A percentile compares a stretch with the other conserved stretches of the same genome.
phyloP scores from a whole-genome alignment of 495 filamentous ascomycete genomes.

The Neurospora sp. region DNA sequence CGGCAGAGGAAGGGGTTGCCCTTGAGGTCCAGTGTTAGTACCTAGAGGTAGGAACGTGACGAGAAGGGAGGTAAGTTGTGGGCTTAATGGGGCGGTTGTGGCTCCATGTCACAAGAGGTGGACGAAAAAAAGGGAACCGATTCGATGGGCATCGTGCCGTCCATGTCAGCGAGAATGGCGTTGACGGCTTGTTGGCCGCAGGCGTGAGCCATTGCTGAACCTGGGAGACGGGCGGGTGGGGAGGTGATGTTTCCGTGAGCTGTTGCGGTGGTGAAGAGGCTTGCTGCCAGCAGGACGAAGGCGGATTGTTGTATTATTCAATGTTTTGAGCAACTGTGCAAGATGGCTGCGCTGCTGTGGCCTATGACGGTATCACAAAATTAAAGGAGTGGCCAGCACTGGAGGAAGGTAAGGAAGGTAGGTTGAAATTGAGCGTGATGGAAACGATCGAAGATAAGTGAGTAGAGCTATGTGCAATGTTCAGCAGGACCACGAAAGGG shows the following conservation, averaged over 20 bases:
- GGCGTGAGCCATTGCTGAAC: constrained; percentile 44
- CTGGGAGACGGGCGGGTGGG: constrained; percentile 49
- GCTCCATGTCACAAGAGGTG: background rate
- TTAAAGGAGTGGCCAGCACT: constrained; percentile 19
- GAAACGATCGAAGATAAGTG: background rate
- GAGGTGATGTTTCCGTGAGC: constrained; percentile 53
- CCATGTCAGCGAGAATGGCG: constrained; percentile 46
- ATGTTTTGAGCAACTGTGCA: background rate
- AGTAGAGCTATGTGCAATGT: background rate
- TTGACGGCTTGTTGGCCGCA: constrained; percentile 51
- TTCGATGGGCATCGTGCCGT: constrained; percentile 34
- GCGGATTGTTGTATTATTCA: background rate
- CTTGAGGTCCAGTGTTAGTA: background rate
- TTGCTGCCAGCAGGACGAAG: constrained; percentile 26
- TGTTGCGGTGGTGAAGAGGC: constrained; percentile 40
- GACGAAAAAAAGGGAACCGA: background rate
- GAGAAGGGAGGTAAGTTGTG: background rate
- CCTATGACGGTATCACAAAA: background rate
- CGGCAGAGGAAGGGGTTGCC: constrained; percentile 45
- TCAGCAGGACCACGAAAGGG: background rate
- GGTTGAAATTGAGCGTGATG: background rate
- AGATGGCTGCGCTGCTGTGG: background rate
- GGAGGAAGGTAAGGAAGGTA: background rate
- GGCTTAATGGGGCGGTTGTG: background rate
- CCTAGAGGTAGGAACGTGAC: background rate